Evolutionary conservation across 805 yeast genomes (phyloP).

Genomic region (Alloascoidea africana): DNA sequence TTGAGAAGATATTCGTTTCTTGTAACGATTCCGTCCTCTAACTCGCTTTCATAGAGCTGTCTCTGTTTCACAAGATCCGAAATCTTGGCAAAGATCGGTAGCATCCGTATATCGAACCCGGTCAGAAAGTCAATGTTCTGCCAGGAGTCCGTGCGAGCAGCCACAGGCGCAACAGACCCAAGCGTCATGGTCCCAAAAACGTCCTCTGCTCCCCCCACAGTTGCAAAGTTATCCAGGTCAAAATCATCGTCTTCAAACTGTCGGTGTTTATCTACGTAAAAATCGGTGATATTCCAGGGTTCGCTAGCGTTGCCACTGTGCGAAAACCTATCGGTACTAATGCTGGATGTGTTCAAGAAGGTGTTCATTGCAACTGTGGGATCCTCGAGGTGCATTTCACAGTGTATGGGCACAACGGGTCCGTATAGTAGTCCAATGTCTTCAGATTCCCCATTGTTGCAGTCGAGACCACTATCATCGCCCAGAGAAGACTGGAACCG

Average conservation of each 20-base stretch:
- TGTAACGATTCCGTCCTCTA: constrained; percentile 4
- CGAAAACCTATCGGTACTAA: background rate
- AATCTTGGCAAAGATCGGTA: constrained; percentile 42
- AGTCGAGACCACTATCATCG: background rate
- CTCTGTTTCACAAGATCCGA: constrained; percentile 22
- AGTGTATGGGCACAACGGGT: too few relatives aligned
- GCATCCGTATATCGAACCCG: constrained; percentile 51
- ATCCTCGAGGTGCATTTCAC: too few relatives aligned
- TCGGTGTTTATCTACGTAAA: background rate
- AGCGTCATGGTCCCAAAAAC: constrained; percentile 8
- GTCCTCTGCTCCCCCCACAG: constrained; percentile 9
- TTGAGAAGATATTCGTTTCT: constrained; percentile 7
- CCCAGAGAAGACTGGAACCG: background rate
- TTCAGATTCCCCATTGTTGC: background rate
- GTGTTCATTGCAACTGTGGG: background rate
- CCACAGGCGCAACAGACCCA: constrained; percentile 1
- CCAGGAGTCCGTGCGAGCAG: constrained; percentile 10
- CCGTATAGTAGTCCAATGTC: too few relatives aligned
- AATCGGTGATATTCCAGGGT: background rate
- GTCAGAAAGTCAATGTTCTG: constrained; percentile 41
- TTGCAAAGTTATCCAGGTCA: constrained; percentile 8
- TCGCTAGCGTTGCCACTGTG: background rate
- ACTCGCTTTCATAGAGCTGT: constrained; percentile 10
- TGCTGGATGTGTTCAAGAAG: background rate
- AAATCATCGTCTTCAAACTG: background rate